Evolutionary conservation across 495 filamentous ascomycete species (phyloP), one percentile per base, ranked within the genome.

Genomic region (Penicillium robsamsonii): DNA sequence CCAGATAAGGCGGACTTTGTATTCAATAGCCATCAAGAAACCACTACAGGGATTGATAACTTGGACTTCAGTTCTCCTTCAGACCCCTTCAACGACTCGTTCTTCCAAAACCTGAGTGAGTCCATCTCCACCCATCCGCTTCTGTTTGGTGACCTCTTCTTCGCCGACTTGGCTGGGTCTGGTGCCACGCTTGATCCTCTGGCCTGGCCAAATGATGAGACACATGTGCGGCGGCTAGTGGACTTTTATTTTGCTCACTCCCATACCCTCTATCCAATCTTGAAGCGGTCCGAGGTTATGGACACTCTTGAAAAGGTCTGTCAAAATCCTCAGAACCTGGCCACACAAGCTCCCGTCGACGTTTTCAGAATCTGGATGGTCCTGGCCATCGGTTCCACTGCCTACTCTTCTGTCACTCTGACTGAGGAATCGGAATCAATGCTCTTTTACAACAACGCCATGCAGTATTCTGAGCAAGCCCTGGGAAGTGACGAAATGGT

Each of bases 231-330:
- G 20, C 59, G 66, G 25, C 42, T 75, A 29, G 50, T 70, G 1
- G 63, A 68, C 15, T 75, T 75, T 46, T 75, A 75, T 42, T 75
- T 75, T 45, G 73, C 71, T 6, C 73, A 75, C 49, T 74, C 71
- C 1, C 70, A 75, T 45, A 75, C 73, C 6, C 56, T 75, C 0
- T 75, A 75, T 46, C 73, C 71, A 3, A 69, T 75, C 18, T 60
- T 75, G 20, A 58, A 64, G 11, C 66, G 61, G 18, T 53, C 40
- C 13, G 70, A 72, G 25, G 67, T 75, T 31, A 59, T 62, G 5
- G 44, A 62, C 20, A 61, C 66, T 2, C 38, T 75, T 4, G 64
- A 66, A 60, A 62, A 60, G 22, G 46, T 71, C 6, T 69, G 68
- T 53, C 59, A 55, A 13, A 46, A 74, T 22, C 66, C 72, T 1